Conservation (phyloP, 2,329 filamentous ascomycete genomes). For the Claviceps fusiformis region DNA sequence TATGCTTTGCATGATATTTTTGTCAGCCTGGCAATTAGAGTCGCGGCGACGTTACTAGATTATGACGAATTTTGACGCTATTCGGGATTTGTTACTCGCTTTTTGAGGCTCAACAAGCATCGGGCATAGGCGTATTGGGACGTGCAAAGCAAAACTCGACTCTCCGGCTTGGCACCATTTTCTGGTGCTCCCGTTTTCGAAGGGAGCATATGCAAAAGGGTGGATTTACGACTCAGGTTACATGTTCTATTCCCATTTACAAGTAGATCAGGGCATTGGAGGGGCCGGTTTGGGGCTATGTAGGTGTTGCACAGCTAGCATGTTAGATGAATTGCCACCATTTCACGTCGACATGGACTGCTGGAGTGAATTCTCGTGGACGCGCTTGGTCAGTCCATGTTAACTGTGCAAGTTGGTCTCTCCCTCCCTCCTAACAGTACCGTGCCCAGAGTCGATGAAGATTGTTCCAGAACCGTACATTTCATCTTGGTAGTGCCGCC, state of each 20-base stretch:
- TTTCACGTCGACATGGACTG: neutral
- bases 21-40: neutral
- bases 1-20: neutral
- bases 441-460: too few species aligned
- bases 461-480: too few species aligned
- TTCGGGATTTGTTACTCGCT: neutral
- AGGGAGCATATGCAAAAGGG: neutral
- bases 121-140: neutral
- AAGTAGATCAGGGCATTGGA: neutral
- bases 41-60: neutral
- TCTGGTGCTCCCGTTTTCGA: neutral
- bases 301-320: neutral
- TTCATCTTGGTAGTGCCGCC: too few species aligned
- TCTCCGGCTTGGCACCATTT: neutral
- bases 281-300: too few species aligned
- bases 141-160: neutral
- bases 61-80: neutral
- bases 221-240: neutral
- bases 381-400: neutral
- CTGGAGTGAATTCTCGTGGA: neutral
- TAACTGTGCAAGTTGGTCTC: neutral
- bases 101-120: neutral
- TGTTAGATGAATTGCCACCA: neutral
- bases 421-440: too few species aligned
- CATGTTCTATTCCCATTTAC: neutral